Percentiles rank a stretch among this genome's conserved stretches.
phyloP scores from a whole-genome alignment of 108 stramenopile species.

The Cyclotella kingstonii region DNA sequence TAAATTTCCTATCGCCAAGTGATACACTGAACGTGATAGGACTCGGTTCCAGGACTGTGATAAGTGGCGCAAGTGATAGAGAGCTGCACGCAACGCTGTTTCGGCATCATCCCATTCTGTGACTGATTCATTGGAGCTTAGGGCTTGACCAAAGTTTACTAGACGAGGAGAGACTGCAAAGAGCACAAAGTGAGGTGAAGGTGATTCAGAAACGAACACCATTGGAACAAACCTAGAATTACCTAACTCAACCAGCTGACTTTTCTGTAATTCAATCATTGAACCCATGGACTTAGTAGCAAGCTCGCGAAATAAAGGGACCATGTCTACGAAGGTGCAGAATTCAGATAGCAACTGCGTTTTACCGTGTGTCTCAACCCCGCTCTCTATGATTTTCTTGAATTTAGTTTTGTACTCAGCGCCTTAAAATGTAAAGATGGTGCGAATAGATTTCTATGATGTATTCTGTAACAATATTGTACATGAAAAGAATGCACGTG shows the following conservation, averaged over 20 bases:
- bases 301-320: slow-evolving; percentile 79
- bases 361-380: slow-evolving; percentile 34
- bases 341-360: slow-evolving; percentile 48
- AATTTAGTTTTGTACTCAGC: slow-evolving; percentile 68
- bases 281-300: slow-evolving; percentile 66
- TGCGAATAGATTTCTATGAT: not conserved
- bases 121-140: slow-evolving; percentile 66
- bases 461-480: too few relatives aligned
- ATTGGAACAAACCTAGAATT: not conserved
- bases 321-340: slow-evolving; percentile 84
- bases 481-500: too few relatives aligned
- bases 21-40: slow-evolving; percentile 54
- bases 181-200: not conserved
- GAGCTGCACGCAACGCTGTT: slow-evolving; percentile 64
- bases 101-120: slow-evolving; percentile 86
- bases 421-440: slow-evolving; percentile 5
- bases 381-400: slow-evolving; percentile 12
- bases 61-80: slow-evolving; percentile 74
- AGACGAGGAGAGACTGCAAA: slow-evolving; percentile 62
- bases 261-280: slow-evolving; percentile 71
- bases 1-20: slow-evolving; percentile 65
- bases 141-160: slow-evolving; percentile 43
- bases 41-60: slow-evolving; percentile 67
- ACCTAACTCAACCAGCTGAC: slow-evolving; percentile 62
- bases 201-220: not conserved